Conservation (phyloP, 2,329 filamentous ascomycete genomes). For the Daldinia sp. region DNA sequence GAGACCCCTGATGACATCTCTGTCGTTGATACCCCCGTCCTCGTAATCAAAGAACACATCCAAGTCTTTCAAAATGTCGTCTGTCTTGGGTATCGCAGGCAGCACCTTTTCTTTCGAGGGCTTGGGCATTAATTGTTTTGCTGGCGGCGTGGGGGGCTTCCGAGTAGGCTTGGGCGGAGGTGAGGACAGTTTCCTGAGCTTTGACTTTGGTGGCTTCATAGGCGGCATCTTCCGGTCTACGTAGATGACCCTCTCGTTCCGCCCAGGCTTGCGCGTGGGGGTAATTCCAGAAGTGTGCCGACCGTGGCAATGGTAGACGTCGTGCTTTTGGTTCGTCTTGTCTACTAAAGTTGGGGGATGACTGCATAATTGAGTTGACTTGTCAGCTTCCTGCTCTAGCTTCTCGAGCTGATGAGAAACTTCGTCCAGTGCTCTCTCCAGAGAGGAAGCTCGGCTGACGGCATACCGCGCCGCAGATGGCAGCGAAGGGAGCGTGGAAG, state of each 20-base stretch:
- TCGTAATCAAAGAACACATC: slow-evolving; percentile 48
- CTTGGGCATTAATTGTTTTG: not conserved
- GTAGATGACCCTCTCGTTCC: slow-evolving; percentile 31
- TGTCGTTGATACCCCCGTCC: slow-evolving; percentile 54
- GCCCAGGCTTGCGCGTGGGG: slow-evolving; percentile 21
- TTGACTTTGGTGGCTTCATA: slow-evolving; percentile 11
- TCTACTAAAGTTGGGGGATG: slow-evolving; percentile 17
- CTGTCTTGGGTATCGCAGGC: slow-evolving; percentile 20
- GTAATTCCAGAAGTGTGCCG: not conserved
- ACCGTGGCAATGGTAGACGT: not conserved
- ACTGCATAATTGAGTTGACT: not conserved
- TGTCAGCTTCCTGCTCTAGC: slow-evolving; percentile 30
- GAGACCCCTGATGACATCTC: slow-evolving; percentile 62
- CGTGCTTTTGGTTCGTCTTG: slow-evolving; percentile 26
- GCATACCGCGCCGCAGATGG: slow-evolving; percentile 45
- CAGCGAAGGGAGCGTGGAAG: slow-evolving; percentile 42
- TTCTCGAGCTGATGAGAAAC: slow-evolving; percentile 42
- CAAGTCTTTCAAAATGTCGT: slow-evolving; percentile 39
- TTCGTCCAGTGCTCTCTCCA: slow-evolving; percentile 46
- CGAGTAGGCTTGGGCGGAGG: slow-evolving; percentile 32
- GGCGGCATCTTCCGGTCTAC: slow-evolving; percentile 35
- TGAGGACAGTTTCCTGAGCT: slow-evolving; percentile 20
- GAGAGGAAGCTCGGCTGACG: slow-evolving; percentile 43
- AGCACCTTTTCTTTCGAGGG: slow-evolving; percentile 34
- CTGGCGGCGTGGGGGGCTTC: slow-evolving; percentile 3